Evolutionary conservation across 768 basidiomycete species (phyloP).

Genomic region (Mycena floridula): DNA sequence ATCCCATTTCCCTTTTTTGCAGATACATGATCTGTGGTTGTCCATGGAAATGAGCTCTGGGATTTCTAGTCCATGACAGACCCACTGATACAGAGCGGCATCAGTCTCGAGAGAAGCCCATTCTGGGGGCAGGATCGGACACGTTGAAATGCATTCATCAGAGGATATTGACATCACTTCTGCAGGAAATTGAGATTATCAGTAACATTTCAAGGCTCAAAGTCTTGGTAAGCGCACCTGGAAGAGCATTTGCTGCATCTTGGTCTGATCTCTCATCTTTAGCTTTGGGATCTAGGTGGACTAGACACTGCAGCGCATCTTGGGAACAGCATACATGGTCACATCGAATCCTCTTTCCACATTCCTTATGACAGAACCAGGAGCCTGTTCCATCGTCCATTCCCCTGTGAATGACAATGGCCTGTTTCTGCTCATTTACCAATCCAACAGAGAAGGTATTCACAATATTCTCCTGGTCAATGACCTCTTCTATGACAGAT

Average conservation of each 20-base stretch:
- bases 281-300: not conserved
- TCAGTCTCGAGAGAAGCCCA: no score
- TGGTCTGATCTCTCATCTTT: not conserved
- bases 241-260: not conserved
- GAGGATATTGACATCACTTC: not conserved
- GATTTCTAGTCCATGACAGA: not conserved
- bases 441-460: not conserved
- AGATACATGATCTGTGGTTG: not conserved
- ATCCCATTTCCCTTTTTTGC: no score
- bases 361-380: not conserved
- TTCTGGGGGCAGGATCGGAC: no score
- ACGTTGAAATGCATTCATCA: no score
- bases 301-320: not conserved
- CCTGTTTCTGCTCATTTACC: not conserved
- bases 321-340: conserved; percentile 2
- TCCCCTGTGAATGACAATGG: not conserved
- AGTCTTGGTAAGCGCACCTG: not conserved
- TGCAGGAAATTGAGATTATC: no score
- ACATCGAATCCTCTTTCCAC: not conserved
- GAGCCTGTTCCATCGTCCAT: not conserved
- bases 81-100: no score
- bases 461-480: not conserved
- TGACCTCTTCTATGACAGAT: not conserved
- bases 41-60: not conserved
- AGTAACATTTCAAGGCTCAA: not conserved